Evolutionary conservation across 805 yeast genomes (phyloP), one percentile per base, ranked within the genome.

Genomic region (Teunomyces cretensis): DNA sequence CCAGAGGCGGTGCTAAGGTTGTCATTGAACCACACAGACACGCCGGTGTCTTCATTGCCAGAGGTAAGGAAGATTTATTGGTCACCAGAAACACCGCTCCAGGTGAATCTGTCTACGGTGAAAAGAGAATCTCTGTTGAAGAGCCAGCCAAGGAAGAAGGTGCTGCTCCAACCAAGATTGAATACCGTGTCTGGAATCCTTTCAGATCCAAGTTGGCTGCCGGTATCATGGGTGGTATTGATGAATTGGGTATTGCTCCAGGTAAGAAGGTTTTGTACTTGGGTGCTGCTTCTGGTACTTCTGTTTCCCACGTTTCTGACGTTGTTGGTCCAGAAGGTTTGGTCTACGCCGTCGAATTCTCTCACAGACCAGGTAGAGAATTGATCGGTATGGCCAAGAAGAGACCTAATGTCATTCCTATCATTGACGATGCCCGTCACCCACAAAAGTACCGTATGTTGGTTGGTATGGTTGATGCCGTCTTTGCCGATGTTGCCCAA

Each of bases 131-230:
- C 53, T 73, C 95, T 47, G 80, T 94, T 51, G 99, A 94, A 70
- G 97, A 88, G 67, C 96, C 97, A 55, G 81, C 92, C 47, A 81
- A 77, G 62, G 96, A 86, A 65, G 96, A 86, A 64, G 86, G 86
- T 64, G 88, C 84, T 48, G 88, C 94, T 57, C 83, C 94, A 55
- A 90, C 97, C 64, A 94, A 94, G 80, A 81, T 84, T 51, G 99
- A 94, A 79, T 94, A 94, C 84, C 91, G 99, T 82, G 99, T 94
- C 58, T 94, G 99, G 99, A 94, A 94, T 76, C 99, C 99, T 53
- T 94, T 94, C 87, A 87, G 99, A 84, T 92, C 98, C 49, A 94
- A 94, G 82, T 79, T 94, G 77, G 99, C 99, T 68, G 99, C 99
- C 52, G 99, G 99, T 87, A 88, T 94, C 58, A 88, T 94, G 89